Evolutionary conservation across 306 rosid species (phyloP).

Genomic region (Cajanus cajan): DNA sequence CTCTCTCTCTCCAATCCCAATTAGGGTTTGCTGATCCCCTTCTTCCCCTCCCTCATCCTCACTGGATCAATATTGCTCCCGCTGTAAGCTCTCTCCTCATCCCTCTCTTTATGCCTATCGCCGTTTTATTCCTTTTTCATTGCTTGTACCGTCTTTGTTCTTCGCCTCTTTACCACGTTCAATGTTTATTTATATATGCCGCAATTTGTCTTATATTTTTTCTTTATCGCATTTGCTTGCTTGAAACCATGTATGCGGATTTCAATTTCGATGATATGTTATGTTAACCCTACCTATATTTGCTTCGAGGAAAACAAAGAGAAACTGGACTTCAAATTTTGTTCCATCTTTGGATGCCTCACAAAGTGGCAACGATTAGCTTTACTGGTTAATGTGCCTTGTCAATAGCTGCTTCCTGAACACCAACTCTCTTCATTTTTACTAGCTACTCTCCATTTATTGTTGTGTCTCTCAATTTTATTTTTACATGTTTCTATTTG

Average conservation of each 20-base stretch:
- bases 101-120: background rate
- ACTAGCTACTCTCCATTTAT: slow-evolving; percentile 1
- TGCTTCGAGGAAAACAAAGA: background rate
- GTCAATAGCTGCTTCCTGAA: background rate
- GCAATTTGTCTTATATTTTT: background rate
- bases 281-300: background rate
- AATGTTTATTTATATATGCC: background rate
- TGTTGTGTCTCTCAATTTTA: background rate
- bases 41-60: slow-evolving; percentile 23
- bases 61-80: slow-evolving; percentile 59
- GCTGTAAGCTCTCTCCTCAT: slow-evolving; percentile 46
- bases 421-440: background rate
- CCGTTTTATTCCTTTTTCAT: background rate
- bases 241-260: background rate
- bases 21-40: slow-evolving; percentile 55
- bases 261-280: background rate
- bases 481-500: background rate
- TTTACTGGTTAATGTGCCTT: slow-evolving; percentile 16
- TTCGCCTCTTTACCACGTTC: background rate
- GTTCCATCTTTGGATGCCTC: background rate
- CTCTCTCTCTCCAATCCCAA: slow-evolving; percentile 23
- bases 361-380: background rate
- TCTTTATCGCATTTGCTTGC: background rate
- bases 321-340: background rate
- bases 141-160: background rate